Base-by-base conservation (phyloP, 495 filamentous ascomycete genomes). In the Rhypophila decipiens region DNA sequence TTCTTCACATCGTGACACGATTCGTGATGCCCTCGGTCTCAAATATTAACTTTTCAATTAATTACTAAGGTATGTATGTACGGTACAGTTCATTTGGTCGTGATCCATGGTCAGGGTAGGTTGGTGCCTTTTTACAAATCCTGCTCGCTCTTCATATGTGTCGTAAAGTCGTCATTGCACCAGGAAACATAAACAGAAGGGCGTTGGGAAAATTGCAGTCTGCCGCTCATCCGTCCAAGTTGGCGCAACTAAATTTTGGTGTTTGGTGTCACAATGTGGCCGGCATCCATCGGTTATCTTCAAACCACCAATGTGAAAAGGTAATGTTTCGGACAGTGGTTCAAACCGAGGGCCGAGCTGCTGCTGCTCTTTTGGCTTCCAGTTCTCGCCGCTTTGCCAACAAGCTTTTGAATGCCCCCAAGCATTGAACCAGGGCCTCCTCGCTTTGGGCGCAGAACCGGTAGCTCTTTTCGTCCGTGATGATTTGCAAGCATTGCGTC, bases 401-500 rank as follows among this genome's bases (percentile, higher is more conserved):
- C 46, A 95, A 74, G 62, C 88, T 95, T 67, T 96, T 96, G 60
- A 97, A 72, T 1, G 88, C 86, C 1, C 94, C 93, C 2, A 97
- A 72, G 72, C 87, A 95, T 51, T 84, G 85, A 10, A 89, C 82
- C 36, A 97, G 70, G 17, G 76, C 68, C 53, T 96, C 90, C 66
- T 98, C 93, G 58, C 85, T 81, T 17, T 77, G 66, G 1, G 88
- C 83, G 60, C 86, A 93, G 50, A 96, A 90, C 33, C 88, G 82
- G 51, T 91, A 95, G 44, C 80, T 88, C 66, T 94, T 91, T 58
- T 96, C 90, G 53, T 95, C 91, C 38, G 86, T 86, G 66, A 98
- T 95, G 56, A 96, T 79, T 63, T 98, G 93, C 68, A 96, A 70
- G 65, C 93, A 98, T 58, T 85, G 80, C 35, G 67, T 77, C 70